Conservation (phyloP, 2,329 filamentous ascomycete species). For the Colletotrichum euphorbiae region DNA sequence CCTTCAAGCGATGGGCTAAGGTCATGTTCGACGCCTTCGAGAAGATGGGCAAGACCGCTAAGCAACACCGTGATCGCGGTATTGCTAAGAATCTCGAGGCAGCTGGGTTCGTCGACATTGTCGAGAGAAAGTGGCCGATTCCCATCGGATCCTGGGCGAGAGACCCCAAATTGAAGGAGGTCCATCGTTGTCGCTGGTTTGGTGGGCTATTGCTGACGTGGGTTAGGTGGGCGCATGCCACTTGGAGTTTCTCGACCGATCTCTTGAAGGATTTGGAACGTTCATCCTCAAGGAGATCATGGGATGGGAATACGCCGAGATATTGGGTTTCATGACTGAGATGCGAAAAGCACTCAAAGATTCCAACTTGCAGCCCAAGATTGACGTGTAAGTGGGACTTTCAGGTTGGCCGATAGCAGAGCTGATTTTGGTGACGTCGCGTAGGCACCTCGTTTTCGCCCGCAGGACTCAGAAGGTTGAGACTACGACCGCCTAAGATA, state of each 20-base stretch:
- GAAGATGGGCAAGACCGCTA: conserved; percentile 47
- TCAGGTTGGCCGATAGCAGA: too few species aligned
- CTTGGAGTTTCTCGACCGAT: conserved; percentile 42
- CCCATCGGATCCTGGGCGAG: conserved; percentile 39
- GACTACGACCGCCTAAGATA: too few species aligned
- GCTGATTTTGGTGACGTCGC: neutral
- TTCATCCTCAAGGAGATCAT: conserved; percentile 46
- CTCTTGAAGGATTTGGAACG: conserved; percentile 46
- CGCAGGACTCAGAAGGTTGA: conserved; percentile 4
- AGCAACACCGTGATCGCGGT: conserved; percentile 41
- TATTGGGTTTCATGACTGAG: conserved; percentile 42
- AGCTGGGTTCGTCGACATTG: conserved; percentile 42
- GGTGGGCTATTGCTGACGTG: too few species aligned
- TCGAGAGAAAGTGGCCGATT: conserved; percentile 37
- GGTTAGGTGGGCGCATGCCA: conserved; percentile 31
- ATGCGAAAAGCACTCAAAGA: conserved; percentile 36
- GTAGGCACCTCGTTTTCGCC: conserved; percentile 28
- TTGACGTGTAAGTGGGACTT: neutral
- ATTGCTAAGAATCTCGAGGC: conserved; percentile 43
- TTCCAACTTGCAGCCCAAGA: neutral
- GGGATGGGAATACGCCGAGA: conserved; percentile 46
- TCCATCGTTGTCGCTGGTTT: neutral
- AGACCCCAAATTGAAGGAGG: conserved; percentile 27
- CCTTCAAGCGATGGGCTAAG: conserved; percentile 42
- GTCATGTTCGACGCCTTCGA: conserved; percentile 46